Base-by-base conservation (phyloP, 352 stramenopile species). In the Phytophthora hibernalis region DNA sequence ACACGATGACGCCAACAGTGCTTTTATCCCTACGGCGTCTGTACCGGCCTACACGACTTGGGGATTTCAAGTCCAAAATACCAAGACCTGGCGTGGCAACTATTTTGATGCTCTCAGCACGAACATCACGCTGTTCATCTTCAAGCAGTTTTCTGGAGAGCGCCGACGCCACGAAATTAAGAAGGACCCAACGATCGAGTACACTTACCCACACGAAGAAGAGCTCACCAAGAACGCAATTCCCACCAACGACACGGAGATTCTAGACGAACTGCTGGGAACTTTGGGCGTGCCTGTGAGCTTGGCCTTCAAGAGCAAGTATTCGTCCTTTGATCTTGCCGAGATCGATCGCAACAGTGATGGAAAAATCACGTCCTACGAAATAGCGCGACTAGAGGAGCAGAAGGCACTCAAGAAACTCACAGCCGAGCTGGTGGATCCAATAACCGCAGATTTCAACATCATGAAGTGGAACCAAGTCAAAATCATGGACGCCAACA, bases 81-180 rank as follows among this genome's bases (percentile, higher is more conserved):
- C 98, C 33, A 96, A 98, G 76, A 93, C 89, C 9, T 99, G 97
- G 97, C 84, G 86, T 21, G 81, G 80, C n/a, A 99, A 97, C 35
- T 99, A 99, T 71, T 95, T 94, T 67, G 97, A 99, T 51, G 93
- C 92, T 2, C 73, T 95, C 1, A 92, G 82, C 33, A 93, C 83
- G 0, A 99, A 99, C 76, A 98, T 99, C 45, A 97, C 93, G 7
- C 64, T 75, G 24, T 90, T 85, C 37, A 70, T 91, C 38, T 95
- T 95, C 56, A 78, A 91, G 31, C 75, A 80, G 5, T 95, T 87
- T 62, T 82, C 83, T 12, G 80, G 80, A 1, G 77, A 85, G 18
- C 70, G 72, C 9, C 66, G 74, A 1, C 79, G 83, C 0, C 59
- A 69, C 3, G 67, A 88, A 40, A 89, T 92, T 26, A 68, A 86